Conservation (phyloP, 2,329 filamentous ascomycete species). For the Annulohypoxylon truncatum region DNA sequence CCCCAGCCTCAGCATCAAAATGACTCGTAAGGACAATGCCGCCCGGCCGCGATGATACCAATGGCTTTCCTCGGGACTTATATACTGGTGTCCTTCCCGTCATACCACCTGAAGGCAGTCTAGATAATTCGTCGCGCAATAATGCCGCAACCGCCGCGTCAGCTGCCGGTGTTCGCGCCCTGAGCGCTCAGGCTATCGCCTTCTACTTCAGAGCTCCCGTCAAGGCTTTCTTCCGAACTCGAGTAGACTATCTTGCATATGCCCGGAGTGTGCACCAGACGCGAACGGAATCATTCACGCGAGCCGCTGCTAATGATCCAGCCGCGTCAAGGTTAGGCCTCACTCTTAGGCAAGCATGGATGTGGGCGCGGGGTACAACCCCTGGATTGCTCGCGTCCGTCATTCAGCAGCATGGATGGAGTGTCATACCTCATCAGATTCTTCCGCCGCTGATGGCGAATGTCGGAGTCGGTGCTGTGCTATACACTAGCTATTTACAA, state of each 20-base stretch:
- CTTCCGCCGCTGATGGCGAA: constrained; percentile 80
- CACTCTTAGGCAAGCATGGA: constrained; percentile 57
- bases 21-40: constrained; percentile 48
- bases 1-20: constrained; percentile 40
- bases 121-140: constrained; percentile 62
- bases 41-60: constrained; percentile 47
- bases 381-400: constrained; percentile 76
- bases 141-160: constrained; percentile 78
- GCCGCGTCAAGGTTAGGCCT: constrained; percentile 50
- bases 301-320: constrained; percentile 52
- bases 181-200: constrained; percentile 84
- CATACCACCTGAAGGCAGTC: constrained; percentile 55
- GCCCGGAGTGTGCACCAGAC: constrained; percentile 65
- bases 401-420: constrained; percentile 76
- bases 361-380: constrained; percentile 71
- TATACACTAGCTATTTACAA: constrained; percentile 82
- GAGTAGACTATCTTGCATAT: constrained; percentile 83
- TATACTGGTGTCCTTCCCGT: constrained; percentile 59
- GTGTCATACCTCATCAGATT: constrained; percentile 80
- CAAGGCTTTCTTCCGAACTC: constrained; percentile 90
- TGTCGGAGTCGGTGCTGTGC: constrained; percentile 76
- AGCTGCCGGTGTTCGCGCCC: constrained; percentile 83
- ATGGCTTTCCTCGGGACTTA: constrained; percentile 40
- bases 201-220: constrained; percentile 94
- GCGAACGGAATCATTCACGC: constrained; percentile 54